Evolutionary conservation across 78 protist species (phyloP).

Genomic region (Guillardia theta): DNA sequence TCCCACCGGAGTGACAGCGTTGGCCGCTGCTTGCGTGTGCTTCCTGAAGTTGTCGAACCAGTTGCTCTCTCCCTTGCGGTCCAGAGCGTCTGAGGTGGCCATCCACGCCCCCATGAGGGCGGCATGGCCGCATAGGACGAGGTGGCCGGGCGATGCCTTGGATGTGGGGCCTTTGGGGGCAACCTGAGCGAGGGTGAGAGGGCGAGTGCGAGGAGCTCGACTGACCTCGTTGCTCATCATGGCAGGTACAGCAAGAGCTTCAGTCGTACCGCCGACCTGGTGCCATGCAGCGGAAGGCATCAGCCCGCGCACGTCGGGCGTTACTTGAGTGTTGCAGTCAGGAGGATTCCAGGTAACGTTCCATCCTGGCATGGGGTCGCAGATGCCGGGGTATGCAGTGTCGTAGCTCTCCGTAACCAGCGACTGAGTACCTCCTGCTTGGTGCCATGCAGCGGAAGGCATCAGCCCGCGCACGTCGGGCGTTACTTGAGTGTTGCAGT

Average conservation of each 20-base stretch:
- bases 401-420: no score
- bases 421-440: no score
- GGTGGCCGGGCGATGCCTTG: background rate
- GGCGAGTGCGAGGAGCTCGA: no score
- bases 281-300: slow-evolving; percentile 3
- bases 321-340: background rate
- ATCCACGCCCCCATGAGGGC: background rate
- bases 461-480: slow-evolving; percentile 16
- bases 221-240: no score
- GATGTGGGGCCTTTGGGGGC: no score
- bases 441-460: background rate
- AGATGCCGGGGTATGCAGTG: no score
- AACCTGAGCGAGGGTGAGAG: no score
- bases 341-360: background rate
- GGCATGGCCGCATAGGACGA: background rate
- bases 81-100: background rate
- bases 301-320: slow-evolving; percentile 6
- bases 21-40: background rate
- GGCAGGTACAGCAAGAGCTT: no score
- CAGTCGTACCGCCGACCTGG: no score
- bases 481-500: background rate
- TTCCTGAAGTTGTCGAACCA: background rate
- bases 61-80: background rate
- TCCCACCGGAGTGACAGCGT: background rate
- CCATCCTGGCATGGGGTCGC: slow-evolving; percentile 28